Evolutionary conservation across 2,329 filamentous ascomycete genomes (phyloP), one percentile per base, ranked within the genome.

Genomic region (Fusarium sterilihyphosum): DNA sequence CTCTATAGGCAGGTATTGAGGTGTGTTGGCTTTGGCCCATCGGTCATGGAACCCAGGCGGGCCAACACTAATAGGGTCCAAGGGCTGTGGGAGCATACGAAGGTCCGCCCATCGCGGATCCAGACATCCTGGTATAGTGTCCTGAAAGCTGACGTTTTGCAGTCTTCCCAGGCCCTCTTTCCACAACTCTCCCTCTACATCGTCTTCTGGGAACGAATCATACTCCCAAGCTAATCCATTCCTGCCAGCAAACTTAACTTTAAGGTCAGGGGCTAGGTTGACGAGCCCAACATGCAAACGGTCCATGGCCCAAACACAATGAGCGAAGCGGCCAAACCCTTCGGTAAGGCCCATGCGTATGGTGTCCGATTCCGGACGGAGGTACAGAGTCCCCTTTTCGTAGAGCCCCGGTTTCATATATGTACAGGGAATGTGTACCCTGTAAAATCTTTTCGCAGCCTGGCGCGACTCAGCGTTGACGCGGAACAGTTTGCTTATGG

Each of bases 31-130:
- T 14, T 18, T 14, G 17, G 17, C 8, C 16, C 31, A 24, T 11
- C 3, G 3, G 17, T 24, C 31, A 3, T 17, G 4, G 5, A 31
- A 22, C 1, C 2, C 6, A 8, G 9, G 13, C 11, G 11, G 7
- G 8, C 3, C 8, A 12, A 14, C 14, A 35, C 12, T 7, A 24
- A 35, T 33, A 11, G 29, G 49, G 10, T 3, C 11, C 29, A 33
- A 33, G 12, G 22, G 49, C 11, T 4, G 8, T 5, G 22, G 8
- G 12, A 18, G 11, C 16, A 8, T 1, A n/a, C 6, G 49, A 35
- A 35, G 16, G 22, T 35, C 31, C 8, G 22, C 31, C 22, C 31
- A 52, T 8, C 49, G 49, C 7, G 31, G 22, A 24, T 24, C 29
- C 9, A 24, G 16, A 18, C 11, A 14, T 10, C 49, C 49, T 8